phyloP scores from a whole-genome alignment of 805 yeast genomes.

The Cyberlindnera americana region DNA sequence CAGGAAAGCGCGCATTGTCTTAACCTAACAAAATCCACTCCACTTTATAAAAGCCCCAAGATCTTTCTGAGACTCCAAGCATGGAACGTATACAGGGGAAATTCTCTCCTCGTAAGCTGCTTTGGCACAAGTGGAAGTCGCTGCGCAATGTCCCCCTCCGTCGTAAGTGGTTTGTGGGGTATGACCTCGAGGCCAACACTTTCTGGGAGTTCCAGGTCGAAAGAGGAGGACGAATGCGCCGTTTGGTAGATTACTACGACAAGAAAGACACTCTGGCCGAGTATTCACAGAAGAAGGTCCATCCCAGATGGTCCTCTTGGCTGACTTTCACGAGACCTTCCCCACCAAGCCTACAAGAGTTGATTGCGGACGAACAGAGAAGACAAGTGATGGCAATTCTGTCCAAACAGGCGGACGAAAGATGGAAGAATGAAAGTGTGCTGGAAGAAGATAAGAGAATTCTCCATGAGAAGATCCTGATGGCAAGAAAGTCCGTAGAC shows the following conservation, averaged over 20 bases:
- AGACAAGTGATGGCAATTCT: conserved; percentile 44
- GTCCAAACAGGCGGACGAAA: conserved; percentile 27
- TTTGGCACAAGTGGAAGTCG: conserved; percentile 56
- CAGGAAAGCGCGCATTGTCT: too few species aligned
- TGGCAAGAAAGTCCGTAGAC: conserved; percentile 22
- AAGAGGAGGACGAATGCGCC: conserved; percentile 46
- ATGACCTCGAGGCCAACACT: conserved; percentile 79
- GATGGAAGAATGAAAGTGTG: conserved; percentile 23
- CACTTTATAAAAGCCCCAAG: too few species aligned
- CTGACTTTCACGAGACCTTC: conserved; percentile 55
- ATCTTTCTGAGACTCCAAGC: neutral
- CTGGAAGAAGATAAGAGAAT: conserved; percentile 12
- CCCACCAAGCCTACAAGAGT: conserved; percentile 63
- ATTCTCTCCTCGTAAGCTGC: conserved; percentile 47
- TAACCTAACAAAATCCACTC: too few species aligned
- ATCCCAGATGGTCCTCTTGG: conserved; percentile 83
- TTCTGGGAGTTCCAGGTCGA: conserved; percentile 77
- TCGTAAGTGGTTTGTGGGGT: conserved; percentile 57
- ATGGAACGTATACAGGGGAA: conserved; percentile 51
- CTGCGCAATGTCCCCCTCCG: conserved; percentile 66
- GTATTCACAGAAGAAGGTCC: conserved; percentile 26
- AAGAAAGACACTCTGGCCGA: conserved; percentile 52
- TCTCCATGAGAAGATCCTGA: conserved; percentile 21
- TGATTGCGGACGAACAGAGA: conserved; percentile 54
- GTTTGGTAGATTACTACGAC: conserved; percentile 60